Conservation (phyloP, 106 monocot species). For the Dioscorea alata region DNA sequence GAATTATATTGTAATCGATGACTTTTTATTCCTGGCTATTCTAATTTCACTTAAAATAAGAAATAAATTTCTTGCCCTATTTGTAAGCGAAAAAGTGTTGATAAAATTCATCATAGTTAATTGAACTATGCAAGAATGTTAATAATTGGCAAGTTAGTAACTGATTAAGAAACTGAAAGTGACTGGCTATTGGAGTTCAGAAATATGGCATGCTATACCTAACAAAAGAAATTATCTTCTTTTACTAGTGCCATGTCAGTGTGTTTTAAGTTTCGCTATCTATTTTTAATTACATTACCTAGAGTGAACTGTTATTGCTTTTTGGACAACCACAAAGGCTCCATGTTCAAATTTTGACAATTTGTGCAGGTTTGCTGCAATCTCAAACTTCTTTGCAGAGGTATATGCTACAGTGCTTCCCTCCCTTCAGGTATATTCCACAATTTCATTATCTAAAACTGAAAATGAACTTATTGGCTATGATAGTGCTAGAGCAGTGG, state of each 20-base stretch:
- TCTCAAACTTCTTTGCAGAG: conserved; percentile 43
- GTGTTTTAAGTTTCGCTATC: neutral
- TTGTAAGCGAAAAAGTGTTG: no score
- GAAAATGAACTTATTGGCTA: neutral
- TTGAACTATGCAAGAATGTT: neutral
- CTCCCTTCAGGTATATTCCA: conserved; percentile 43
- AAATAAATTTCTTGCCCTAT: no score
- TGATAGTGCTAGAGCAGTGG: neutral
- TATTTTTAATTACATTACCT: neutral
- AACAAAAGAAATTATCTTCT: neutral
- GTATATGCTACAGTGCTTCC: conserved; percentile 46
- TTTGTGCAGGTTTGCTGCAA: conserved; percentile 37
- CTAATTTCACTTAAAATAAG: no score
- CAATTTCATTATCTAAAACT: neutral
- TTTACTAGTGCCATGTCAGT: neutral
- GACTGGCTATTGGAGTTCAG: neutral
- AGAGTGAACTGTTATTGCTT: neutral
- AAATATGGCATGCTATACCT: no score
- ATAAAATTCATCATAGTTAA: no score
- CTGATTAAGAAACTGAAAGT: neutral
- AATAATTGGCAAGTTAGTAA: neutral
- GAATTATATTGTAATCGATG: no score
- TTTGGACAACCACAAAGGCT: neutral
- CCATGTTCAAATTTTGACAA: neutral
- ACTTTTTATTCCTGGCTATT: no score